Evolutionary conservation across 352 stramenopile species (phyloP), one percentile per base, ranked within the genome.

Genomic region (Detonula confervacea): DNA sequence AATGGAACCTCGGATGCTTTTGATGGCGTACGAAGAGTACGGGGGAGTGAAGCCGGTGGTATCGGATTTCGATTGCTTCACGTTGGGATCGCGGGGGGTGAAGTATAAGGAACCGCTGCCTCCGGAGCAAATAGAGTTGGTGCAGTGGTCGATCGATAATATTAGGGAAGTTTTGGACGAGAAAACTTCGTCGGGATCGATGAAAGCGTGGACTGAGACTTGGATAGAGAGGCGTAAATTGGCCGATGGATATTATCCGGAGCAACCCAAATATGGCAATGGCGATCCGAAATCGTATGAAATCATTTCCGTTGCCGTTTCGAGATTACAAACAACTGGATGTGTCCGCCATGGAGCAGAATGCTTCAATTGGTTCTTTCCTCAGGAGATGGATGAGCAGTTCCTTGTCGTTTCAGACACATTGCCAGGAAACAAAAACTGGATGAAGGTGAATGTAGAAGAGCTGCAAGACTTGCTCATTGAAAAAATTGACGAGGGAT

Each of bases 321-420:
- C 52, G 27, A 51, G 66, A 18, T 56, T 87, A 0, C 71, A 72
- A 16, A 61, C 64, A 20, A 82, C 59, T 59, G 86, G 86, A 25
- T 84, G 79, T 29, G 86, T 91, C 4, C 73, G 82, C 12, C 86
- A 91, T 67, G 86, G 86, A 37, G 75, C 75, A 3, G 86, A 91
- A 78, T 91, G 86, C 68, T 91, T 91, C 77, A 91, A 91, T 60
- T 91, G 83, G 64, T 79, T 86, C 46, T 91, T 91, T 71, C 86
- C 86, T 9, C 29, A 62, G 25, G 52, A 91, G 60, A 65, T 91
- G 29, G 86, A 91, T 81, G 76, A 87, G 0, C 71, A 83, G 57
- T 88, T 87, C 47, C 61, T 91, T 9, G 54, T 91, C 18, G 83
- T 91, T 72, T 46, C 54, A 73, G n/a, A 60, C 77, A 46, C 59